Conservation (phyloP, 768 basidiomycete genomes). For the Gelatoporia subvermispora region DNA sequence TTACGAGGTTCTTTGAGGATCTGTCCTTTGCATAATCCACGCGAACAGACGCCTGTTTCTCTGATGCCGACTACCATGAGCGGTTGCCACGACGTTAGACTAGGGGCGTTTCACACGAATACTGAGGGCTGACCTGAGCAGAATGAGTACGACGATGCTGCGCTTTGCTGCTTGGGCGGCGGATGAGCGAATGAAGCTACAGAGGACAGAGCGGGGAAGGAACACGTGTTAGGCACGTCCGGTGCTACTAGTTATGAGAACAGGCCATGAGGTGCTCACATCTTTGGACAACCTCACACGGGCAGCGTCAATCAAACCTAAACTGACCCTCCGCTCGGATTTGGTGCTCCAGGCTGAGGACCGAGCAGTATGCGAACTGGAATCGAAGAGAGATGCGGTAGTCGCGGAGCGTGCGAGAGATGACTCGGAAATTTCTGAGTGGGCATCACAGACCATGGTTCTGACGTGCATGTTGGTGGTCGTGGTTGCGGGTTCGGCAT, state of each 20-base stretch:
- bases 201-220: constrained; percentile 11
- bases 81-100: no score
- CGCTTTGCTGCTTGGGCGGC: constrained; percentile 20
- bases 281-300: constrained; percentile 32
- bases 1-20: constrained; percentile 10
- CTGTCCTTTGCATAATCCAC: constrained; percentile 14
- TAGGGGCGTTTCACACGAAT: no score
- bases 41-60: no score
- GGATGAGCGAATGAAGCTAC: constrained; percentile 25
- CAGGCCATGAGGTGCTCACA: constrained; percentile 22
- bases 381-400: constrained; percentile 18
- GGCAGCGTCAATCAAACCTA: constrained; percentile 29
- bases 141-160: constrained; percentile 11
- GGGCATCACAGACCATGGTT: constrained; percentile 13
- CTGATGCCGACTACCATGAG: no score
- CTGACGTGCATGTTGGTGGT: constrained; percentile 1
- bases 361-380: constrained; percentile 10
- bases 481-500: constrained; percentile 11
- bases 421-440: constrained; percentile 13
- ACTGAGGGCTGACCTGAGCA: constrained; percentile 6
- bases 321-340: constrained; percentile 16
- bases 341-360: constrained; percentile 12
- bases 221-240: constrained; percentile 34
- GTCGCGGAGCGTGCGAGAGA: constrained; percentile 21
- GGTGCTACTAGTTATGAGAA: constrained; percentile 13